Evolutionary conservation across 169 alveolate species (phyloP).

Genomic region (Haemoproteus tartakovskyi): DNA sequence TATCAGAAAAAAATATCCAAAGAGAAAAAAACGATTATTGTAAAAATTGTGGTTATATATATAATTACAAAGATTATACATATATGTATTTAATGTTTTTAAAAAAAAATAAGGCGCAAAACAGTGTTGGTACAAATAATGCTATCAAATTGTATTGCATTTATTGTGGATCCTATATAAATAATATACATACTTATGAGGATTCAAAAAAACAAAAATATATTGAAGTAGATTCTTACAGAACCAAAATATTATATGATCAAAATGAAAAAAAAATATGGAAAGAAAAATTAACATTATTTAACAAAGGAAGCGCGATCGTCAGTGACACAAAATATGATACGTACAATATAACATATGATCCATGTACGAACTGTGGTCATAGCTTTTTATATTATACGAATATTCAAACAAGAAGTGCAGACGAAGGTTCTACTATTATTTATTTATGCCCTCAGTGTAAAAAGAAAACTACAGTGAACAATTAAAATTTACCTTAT

Average conservation of each 20-base stretch:
- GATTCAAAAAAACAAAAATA: slow-evolving; percentile 49
- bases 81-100: slow-evolving; percentile 25
- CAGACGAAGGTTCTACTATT: slow-evolving; percentile 87
- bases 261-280: slow-evolving; percentile 74
- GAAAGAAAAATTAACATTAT: slow-evolving; percentile 65
- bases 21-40: slow-evolving; percentile 32
- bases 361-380: slow-evolving; percentile 83
- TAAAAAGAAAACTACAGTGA: slow-evolving; percentile 79
- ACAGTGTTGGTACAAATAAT: background rate
- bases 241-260: slow-evolving; percentile 74
- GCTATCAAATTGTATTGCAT: slow-evolving; percentile 38
- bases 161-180: slow-evolving; percentile 34
- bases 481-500: slow-evolving; percentile 71
- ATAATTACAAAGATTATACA: slow-evolving; percentile 54
- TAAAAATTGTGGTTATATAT: slow-evolving; percentile 50
- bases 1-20: slow-evolving; percentile 31
- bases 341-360: slow-evolving; percentile 75
- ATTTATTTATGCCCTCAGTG: slow-evolving; percentile 84
- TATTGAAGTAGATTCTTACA: slow-evolving; percentile 72
- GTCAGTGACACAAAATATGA: too few species aligned
- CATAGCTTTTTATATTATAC: slow-evolving; percentile 79
- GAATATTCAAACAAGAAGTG: slow-evolving; percentile 86
- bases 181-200: slow-evolving; percentile 24
- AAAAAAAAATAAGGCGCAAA: background rate
- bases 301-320: slow-evolving; percentile 34